Evolutionary conservation across 768 basidiomycete species (phyloP), one percentile per base, ranked within the genome.

Genomic region (Rhodotorula kratochvilovae): DNA sequence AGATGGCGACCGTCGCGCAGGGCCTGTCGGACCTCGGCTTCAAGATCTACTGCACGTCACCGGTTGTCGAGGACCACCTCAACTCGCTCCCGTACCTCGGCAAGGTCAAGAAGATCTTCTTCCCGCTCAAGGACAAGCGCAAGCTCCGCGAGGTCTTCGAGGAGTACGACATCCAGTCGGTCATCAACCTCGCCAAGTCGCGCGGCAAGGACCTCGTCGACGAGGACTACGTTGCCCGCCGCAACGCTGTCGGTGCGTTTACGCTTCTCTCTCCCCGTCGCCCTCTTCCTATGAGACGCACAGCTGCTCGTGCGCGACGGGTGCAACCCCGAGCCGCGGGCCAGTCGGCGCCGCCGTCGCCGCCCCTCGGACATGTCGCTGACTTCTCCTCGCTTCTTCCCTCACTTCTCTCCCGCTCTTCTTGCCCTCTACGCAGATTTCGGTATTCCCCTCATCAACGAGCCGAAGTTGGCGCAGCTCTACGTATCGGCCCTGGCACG

Each of bases 101-200:
- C 39, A 74, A 75, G 62, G 67, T 78, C 65, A 90, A 92, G 83
- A 88, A 89, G 69, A 97, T 99, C 78, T 87, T 92, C 82, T 95
- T 99, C 88, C 96, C 96, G 10, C 90, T 89, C 61, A 88, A 90
- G 73, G 96, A 99, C 82, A 98, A 99, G 85, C 85, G 96, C 59
- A 92, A 91, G 58, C 58, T 59, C 29, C 58, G 58, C 42, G 58
- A 59, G 42, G 58, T 59, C 13, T 59, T 59, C n/a, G 58, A 59
- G 25, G 42, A 95, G 81, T 89, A 89, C 80, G 91, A 97, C 75
- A 95, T 99, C 76, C 89, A 92, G 78, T 89, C 87, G 58, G 96
- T 99, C 54, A 87, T 98, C 81, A 97, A 98, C 82, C 85, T 99
- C 62, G 89, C 95, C 19, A 87, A 88, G 77, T 82, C 86, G 65